These are phyloP conservation scores for Penicillium cataractarum DNA, from an alignment of 495 filamentous ascomycete genomes.

Conservation along the genomic window DNA sequence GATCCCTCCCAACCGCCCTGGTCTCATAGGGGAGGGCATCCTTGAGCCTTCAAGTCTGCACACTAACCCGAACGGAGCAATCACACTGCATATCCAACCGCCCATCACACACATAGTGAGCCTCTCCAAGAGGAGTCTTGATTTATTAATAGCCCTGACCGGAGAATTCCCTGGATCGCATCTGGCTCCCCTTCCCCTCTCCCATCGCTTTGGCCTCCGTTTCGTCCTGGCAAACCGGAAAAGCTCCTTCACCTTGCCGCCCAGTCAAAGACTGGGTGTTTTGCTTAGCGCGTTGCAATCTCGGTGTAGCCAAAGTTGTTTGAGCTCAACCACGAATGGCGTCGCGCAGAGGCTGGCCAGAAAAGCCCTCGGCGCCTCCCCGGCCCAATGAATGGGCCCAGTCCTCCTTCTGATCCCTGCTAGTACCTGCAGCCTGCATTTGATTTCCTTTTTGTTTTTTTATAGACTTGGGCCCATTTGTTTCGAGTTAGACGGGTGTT, in stretches of 20 bases:
- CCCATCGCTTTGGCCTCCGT: neutral
- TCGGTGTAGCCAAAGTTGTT: conserved; percentile 28
- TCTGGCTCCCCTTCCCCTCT: neutral
- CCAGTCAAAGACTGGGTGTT: conserved; percentile 25
- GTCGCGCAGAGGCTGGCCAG: conserved; percentile 19
- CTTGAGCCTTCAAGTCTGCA: conserved; percentile 27
- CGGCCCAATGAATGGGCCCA: conserved; percentile 23
- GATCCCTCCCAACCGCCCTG: conserved; percentile 12
- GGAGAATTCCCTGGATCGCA: conserved; percentile 21
- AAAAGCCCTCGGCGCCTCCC: conserved; percentile 24
- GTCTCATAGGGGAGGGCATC: neutral
- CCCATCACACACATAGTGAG: conserved; percentile 20
- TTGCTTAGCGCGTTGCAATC: conserved; percentile 34
- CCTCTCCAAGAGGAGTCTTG: neutral
- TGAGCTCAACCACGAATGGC: conserved; percentile 22
- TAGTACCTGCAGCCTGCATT: conserved; percentile 36
- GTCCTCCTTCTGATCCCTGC: conserved; percentile 24
- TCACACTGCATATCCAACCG: conserved; percentile 31
- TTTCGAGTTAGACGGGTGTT: conserved; percentile 32
- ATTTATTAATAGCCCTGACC: conserved; percentile 31
- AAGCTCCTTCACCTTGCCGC: conserved; percentile 19
- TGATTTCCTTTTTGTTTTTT: conserved; percentile 22
- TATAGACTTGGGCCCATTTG: conserved; percentile 23
- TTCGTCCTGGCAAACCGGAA: neutral
- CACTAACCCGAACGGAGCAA: conserved; percentile 33